These are phyloP conservation scores for Raphanus hybrid DNA, from an alignment of 441 rosid genomes.

Conservation along the genomic window DNA sequence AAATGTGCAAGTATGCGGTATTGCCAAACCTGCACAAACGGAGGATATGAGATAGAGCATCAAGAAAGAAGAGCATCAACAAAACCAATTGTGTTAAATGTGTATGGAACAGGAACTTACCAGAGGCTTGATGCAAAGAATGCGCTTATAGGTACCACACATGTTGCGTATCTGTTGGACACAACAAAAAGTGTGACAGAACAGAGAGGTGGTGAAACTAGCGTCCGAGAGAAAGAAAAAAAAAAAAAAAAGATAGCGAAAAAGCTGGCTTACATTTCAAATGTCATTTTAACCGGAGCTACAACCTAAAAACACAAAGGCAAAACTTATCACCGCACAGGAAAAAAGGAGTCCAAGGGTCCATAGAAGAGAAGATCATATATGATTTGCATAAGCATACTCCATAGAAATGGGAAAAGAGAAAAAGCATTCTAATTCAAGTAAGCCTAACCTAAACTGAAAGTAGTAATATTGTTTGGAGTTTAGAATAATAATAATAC, in stretches of 20 bases:
- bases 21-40: slow-evolving; percentile 85
- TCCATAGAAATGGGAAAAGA: background rate
- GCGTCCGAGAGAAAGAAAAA: background rate
- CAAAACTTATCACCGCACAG: background rate
- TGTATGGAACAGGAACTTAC: slow-evolving; percentile 50
- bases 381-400: slow-evolving; percentile 16
- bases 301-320: slow-evolving; percentile 68
- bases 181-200: slow-evolving; percentile 18
- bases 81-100: background rate
- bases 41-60: slow-evolving; percentile 13
- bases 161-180: slow-evolving; percentile 80
- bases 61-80: slow-evolving; percentile 1
- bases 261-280: slow-evolving; percentile 81
- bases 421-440: background rate
- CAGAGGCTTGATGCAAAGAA: slow-evolving; percentile 99
- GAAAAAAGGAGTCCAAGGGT: background rate
- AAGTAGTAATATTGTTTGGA: background rate
- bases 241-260: slow-evolving; percentile 7
- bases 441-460: background rate
- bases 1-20: slow-evolving; percentile 95
- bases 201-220: slow-evolving; percentile 11
- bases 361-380: slow-evolving; percentile 1
- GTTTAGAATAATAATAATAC: slow-evolving; percentile 41
- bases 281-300: slow-evolving; percentile 97
- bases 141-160: slow-evolving; percentile 98